phyloP scores from a whole-genome alignment of 1,284 basidiomycete genomes.

The Tausonia pullulans region DNA sequence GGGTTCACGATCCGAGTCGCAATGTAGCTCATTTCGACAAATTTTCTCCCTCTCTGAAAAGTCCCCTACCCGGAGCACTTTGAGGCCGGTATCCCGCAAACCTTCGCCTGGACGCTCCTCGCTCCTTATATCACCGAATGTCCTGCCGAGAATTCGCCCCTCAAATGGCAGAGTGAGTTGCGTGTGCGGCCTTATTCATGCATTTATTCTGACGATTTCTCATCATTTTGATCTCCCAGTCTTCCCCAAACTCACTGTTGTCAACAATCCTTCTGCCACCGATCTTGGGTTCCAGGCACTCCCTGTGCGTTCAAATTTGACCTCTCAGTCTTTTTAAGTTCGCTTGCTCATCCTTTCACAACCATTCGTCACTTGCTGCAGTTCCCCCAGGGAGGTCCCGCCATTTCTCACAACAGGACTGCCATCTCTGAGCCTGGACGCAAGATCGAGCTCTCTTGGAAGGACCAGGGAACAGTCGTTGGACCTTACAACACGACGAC shows the following conservation, averaged over 20 bases:
- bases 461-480: conserved; percentile 44
- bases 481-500: conserved; percentile 44
- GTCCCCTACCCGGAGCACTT: background rate
- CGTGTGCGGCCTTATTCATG: too few relatives aligned
- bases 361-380: background rate
- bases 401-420: conserved; percentile 44
- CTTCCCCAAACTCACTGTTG: conserved; percentile 26
- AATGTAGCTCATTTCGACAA: conserved; percentile 21
- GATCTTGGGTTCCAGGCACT: conserved; percentile 21
- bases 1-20: conserved; percentile 31
- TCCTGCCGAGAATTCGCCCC: conserved; percentile 47
- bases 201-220: too few relatives aligned
- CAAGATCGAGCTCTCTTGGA: conserved; percentile 46
- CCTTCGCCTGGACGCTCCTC: conserved; percentile 51
- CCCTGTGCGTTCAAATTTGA: background rate
- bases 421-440: conserved; percentile 41
- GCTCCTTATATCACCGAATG: conserved; percentile 49
- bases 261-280: conserved; percentile 26
- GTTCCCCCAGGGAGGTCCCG: conserved; percentile 29
- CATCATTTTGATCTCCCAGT: background rate
- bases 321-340: background rate
- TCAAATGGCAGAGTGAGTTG: conserved; percentile 28
- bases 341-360: background rate
- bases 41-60: background rate
- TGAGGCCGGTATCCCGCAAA: conserved; percentile 45